phyloP scores from a whole-genome alignment of 2,329 filamentous ascomycete genomes.

The Xylariaceae sp. region DNA sequence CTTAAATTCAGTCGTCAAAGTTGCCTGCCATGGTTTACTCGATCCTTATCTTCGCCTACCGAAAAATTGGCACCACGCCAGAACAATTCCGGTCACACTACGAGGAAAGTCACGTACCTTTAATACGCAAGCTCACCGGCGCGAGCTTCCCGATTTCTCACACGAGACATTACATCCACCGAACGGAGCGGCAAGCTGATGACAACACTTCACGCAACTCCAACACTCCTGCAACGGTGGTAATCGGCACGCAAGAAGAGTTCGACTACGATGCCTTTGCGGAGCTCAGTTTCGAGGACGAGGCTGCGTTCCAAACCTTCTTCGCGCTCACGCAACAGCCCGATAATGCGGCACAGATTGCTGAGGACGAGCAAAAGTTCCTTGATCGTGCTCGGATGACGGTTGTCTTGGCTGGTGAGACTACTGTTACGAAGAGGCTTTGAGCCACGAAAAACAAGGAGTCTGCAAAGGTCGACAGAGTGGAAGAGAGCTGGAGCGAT shows the following conservation, averaged over 20 bases:
- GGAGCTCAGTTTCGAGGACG: constrained; percentile 19
- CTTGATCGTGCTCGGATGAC: constrained; percentile 18
- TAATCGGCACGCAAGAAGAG: constrained; percentile 19
- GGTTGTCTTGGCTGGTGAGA: constrained; percentile 14
- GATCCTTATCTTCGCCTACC: constrained; percentile 6
- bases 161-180: constrained; percentile 20
- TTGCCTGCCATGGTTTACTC: not conserved
- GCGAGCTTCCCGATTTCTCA: constrained; percentile 19
- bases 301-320: constrained; percentile 20
- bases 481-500: too few relatives aligned
- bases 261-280: constrained; percentile 21
- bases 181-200: constrained; percentile 8
- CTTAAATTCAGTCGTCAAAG: too few relatives aligned
- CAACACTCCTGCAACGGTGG: constrained; percentile 15
- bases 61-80: constrained; percentile 18
- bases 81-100: constrained; percentile 21
- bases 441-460: not conserved
- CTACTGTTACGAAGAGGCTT: constrained; percentile 11
- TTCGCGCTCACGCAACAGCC: constrained; percentile 14
- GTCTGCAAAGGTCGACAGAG: too few relatives aligned
- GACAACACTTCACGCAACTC: constrained; percentile 13
- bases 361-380: constrained; percentile 20
- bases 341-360: constrained; percentile 19
- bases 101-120: constrained; percentile 16
- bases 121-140: constrained; percentile 16